Evolutionary conservation across 116 monocot species (phyloP), one percentile per base, ranked within the genome.

Genomic region (Thalassia testudinum): DNA sequence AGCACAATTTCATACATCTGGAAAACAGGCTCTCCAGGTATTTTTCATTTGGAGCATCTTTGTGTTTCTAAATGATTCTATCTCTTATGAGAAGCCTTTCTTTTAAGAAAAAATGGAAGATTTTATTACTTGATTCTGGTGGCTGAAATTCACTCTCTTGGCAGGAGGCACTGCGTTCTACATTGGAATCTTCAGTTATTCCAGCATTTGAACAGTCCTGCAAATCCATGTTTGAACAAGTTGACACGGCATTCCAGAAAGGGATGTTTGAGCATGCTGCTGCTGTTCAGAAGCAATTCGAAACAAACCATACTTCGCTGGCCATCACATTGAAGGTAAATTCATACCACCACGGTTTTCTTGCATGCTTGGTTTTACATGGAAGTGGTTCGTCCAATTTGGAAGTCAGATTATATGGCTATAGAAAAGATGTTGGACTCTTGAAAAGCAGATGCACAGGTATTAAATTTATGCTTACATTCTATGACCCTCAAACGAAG

Each of bases 171-270:
- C 30, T 97, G 37, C 72, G 85, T 22, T 64, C 72, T 28, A 72
- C 62, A 54, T 34, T 97, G 57, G 97, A 97, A 43, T 62, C 81
- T 24, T 67, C 85, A 49, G 64, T 82, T 49, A 56, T 89, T 64
- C 97, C 97, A 62, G 89, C 89, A 26, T 97, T 97, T 69, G 97
- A 97, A 61, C 61, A 68, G 30, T 76, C 89, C 16, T 97, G 97
- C 49, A 89, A 81, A 53, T 50, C 66, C 42, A 85, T 97, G 89
- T 89, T 89, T 70, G 95, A 88, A 7, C 95, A 95, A 85, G 79
- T 95, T 18, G 88, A 88, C 61, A 22, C 55, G 43, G 53, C 75
- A 23, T 97, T 97, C 62, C 79, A 85, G 27, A 97, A 97, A 66
- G 95, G 95, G 67, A 85, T 88, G 78, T 42, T 29, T 49, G 95